A percentile compares a stretch with the other conserved stretches of the same genome.
Conservation (phyloP, 208 protist species). For the Acanthamoeba healyi region DNA sequence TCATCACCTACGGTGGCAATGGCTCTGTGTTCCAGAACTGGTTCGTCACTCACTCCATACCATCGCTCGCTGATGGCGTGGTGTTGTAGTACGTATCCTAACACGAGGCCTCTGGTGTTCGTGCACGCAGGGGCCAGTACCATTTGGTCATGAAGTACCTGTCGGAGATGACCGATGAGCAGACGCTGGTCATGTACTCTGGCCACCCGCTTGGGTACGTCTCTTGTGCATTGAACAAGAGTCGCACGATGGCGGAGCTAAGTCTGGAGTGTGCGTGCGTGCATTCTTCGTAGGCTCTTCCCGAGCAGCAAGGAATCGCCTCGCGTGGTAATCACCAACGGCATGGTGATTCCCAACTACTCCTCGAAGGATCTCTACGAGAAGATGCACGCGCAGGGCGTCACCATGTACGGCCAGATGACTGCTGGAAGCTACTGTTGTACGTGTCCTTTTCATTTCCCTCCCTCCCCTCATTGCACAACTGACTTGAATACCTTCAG, state of each 20-base stretch:
- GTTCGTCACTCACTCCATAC: no score
- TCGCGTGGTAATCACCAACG: conserved; percentile 93
- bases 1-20: conserved; percentile 94
- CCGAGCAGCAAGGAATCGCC: conserved; percentile 89
- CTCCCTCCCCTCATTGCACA: background rate
- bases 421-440: conserved; percentile 92
- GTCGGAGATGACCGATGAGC: conserved; percentile 91
- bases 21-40: conserved; percentile 93
- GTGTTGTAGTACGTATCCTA: background rate
- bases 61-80: background rate
- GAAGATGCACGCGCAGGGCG: conserved; percentile 87
- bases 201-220: conserved; percentile 91
- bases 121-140: conserved; percentile 91
- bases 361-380: conserved; percentile 88
- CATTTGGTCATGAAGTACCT: conserved; percentile 93
- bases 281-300: conserved; percentile 90
- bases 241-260: background rate
- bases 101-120: background rate
- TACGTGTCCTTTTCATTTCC: conserved; percentile 69
- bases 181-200: conserved; percentile 93
- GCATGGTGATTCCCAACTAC: conserved; percentile 95
- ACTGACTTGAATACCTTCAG: conserved; percentile 58
- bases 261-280: background rate
- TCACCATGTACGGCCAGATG: conserved; percentile 94
- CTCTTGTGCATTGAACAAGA: background rate